Percentiles rank a stretch among this genome's conserved stretches.
phyloP scores from a whole-genome alignment of 805 yeast genomes.

The Cyberlindnera euphorbiae region DNA sequence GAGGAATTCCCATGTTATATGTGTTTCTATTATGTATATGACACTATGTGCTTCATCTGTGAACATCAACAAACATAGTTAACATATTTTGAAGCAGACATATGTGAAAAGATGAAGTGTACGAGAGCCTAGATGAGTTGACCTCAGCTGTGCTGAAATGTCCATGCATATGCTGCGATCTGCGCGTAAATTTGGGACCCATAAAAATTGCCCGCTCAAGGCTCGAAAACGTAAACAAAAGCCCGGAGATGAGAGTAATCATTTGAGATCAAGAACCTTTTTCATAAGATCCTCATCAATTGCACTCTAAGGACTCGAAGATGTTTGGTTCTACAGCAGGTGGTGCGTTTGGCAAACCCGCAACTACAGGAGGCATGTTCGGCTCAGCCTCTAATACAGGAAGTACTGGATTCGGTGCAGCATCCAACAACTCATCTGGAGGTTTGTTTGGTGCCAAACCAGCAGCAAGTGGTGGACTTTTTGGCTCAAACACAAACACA shows the following conservation, averaged over 20 bases:
- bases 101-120: too few relatives aligned
- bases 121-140: too few relatives aligned
- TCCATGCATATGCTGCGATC: background rate
- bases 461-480: slow-evolving; percentile 29
- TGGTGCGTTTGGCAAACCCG: slow-evolving; percentile 20
- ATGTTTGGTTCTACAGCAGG: slow-evolving; percentile 20
- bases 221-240: slow-evolving; percentile 8
- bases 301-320: background rate
- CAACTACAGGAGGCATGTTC: slow-evolving; percentile 24
- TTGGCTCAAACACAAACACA: slow-evolving; percentile 30
- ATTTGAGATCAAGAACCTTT: background rate
- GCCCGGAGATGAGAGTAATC: background rate
- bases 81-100: too few relatives aligned
- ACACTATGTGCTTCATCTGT: too few relatives aligned
- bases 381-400: slow-evolving; percentile 17
- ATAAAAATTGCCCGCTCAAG: slow-evolving; percentile 7
- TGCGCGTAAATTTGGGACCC: background rate
- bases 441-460: background rate
- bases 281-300: slow-evolving; percentile 2
- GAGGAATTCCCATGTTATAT: slow-evolving; percentile 19
- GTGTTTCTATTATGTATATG: too few relatives aligned
- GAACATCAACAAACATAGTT: too few relatives aligned
- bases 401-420: slow-evolving; percentile 21
- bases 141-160: background rate
- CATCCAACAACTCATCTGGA: slow-evolving; percentile 2